phyloP scores from a whole-genome alignment of 495 filamentous ascomycete genomes.

The Penicillium waksmanii region DNA sequence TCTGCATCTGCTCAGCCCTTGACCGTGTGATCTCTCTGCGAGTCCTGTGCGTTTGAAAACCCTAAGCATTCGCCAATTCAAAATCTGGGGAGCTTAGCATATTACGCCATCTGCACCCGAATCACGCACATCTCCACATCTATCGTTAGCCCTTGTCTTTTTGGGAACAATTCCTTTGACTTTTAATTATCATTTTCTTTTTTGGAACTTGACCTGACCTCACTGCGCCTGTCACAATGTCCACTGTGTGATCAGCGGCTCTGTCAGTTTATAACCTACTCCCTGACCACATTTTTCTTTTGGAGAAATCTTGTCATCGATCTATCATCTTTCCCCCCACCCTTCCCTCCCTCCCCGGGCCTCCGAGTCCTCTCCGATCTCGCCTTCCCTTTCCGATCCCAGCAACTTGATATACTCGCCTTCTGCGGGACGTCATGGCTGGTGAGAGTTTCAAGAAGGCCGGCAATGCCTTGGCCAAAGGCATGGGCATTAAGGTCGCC shows the following conservation, averaged over 20 bases:
- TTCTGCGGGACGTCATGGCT: conserved; percentile 37
- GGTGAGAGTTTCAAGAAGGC: conserved; percentile 53
- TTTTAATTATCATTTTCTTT: conserved; percentile 16
- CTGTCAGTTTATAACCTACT: conserved; percentile 26
- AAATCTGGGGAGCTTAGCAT: conserved; percentile 32
- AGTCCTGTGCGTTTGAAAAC: conserved; percentile 5
- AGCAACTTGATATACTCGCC: conserved; percentile 12
- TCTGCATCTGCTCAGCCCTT: neutral
- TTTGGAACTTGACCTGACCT: conserved; percentile 11
- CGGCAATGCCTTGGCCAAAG: conserved; percentile 76
- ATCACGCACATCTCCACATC: conserved; percentile 28
- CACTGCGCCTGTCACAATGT: conserved; percentile 18
- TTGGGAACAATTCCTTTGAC: conserved; percentile 3
- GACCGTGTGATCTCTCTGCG: conserved; percentile 1
- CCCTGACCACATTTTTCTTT: conserved; percentile 19
- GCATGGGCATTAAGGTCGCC: conserved; percentile 83
- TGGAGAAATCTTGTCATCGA: neutral
- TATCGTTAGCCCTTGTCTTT: neutral
- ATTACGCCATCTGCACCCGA: conserved; percentile 33
- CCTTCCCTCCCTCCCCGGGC: neutral
- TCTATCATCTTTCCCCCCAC: neutral
- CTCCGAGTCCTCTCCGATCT: neutral
- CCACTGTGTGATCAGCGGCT: conserved; percentile 20
- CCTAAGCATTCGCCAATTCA: conserved; percentile 3
- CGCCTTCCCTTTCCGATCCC: neutral